A percentile compares a stretch with the other conserved stretches of the same genome.
Evolutionary conservation across 2,329 filamentous ascomycete species (phyloP).

Genomic region (Zarea fungicola): DNA sequence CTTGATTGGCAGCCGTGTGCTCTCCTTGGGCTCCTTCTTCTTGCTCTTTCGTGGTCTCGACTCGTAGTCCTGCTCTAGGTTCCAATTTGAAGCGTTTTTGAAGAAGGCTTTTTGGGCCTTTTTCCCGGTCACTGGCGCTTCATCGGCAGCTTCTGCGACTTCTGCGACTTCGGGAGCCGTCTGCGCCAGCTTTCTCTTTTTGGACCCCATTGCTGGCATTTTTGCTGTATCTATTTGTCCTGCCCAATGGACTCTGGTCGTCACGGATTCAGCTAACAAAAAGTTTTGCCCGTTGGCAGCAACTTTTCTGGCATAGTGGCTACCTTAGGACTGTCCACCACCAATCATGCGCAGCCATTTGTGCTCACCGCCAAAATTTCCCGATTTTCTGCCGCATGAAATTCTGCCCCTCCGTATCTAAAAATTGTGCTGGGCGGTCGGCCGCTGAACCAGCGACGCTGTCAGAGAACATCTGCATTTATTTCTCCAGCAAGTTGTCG

Average conservation of each 20-base stretch:
- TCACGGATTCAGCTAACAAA: slow-evolving; percentile 1
- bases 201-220: slow-evolving; percentile 48
- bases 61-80: slow-evolving; percentile 90
- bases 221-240: slow-evolving; percentile 5
- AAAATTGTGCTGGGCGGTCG: slow-evolving; percentile 11
- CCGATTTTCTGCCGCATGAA: slow-evolving; percentile 27
- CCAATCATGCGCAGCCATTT: slow-evolving; percentile 19
- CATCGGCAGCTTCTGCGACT: no score
- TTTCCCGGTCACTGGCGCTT: slow-evolving; percentile 26
- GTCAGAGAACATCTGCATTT: no score
- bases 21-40: slow-evolving; percentile 61
- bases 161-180: slow-evolving; percentile 43
- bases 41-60: slow-evolving; percentile 71
- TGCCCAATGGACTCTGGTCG: background rate
- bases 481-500: background rate
- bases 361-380: slow-evolving; percentile 35
- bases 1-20: slow-evolving; percentile 77
- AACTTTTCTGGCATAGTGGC: slow-evolving; percentile 1
- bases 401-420: slow-evolving; percentile 15
- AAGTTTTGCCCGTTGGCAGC: slow-evolving; percentile 8
- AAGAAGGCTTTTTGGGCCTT: slow-evolving; percentile 61
- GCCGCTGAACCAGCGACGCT: slow-evolving; percentile 11
- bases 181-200: slow-evolving; percentile 55
- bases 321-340: slow-evolving; percentile 3
- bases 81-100: slow-evolving; percentile 74